Base-by-base conservation (phyloP, 2,329 filamentous ascomycete genomes). In the Parafenestella ontariensis region DNA sequence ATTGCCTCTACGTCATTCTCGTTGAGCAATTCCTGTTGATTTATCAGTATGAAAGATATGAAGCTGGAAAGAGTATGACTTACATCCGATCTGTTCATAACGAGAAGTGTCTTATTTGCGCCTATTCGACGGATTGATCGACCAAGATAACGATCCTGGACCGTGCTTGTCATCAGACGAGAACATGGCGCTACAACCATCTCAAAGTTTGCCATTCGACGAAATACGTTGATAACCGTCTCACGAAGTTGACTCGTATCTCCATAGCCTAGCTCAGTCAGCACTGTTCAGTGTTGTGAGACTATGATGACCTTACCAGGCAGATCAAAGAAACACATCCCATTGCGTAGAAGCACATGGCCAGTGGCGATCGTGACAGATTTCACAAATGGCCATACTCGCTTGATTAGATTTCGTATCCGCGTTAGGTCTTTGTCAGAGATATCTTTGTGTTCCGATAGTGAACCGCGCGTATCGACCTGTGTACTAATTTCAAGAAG, bases 211-310 rank as follows among this genome's bases (percentile, higher is more conserved):
- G 62, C 46, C 26, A 51, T 41, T 10, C 50, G 9, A 1, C 62
- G 55, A 23, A 51, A 59, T 1, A 13, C 48, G 21, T 65, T 56
- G 17, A 61, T 51, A 2, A 51, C 20, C 1, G 42, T 50, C 20
- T 50, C 39, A 9, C 62, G 56, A 6, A 65, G 40, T 7, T 65
- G 55, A 26, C 53, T 65, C 5, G 40, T 55, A 26, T 65, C 59
- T 2, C 62, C 55, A 17, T 59, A 61, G 3, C 59, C 59, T 64
- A 17, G 13, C 28, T 11, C 5, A 13, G 15, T 53, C 26, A 50
- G 44, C 37, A 37, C 21, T 10, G 13, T 17, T 23, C 8, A 11
- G 6, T 4, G n/a, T 8, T 31, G 9, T 8, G 1, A 10, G 0
- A 15, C 10, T 9, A 20, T 17, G n/a, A 11, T 15, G 6, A 40